phyloP scores from a whole-genome alignment of 768 basidiomycete genomes.

The Leucocoprinus birnbaumii region DNA sequence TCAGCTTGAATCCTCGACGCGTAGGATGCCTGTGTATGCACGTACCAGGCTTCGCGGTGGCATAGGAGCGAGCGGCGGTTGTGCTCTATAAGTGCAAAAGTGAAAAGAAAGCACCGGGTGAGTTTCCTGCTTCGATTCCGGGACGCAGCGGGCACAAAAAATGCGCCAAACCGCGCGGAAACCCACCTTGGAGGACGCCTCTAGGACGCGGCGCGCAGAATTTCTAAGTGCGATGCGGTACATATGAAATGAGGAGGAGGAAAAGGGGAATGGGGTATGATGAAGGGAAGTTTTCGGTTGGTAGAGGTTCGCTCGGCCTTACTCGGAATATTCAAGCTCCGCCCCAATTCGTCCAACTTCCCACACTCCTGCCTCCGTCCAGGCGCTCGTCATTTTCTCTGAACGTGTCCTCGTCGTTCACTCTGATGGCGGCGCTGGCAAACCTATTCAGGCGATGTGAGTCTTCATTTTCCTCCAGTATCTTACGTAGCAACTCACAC shows the following conservation, averaged over 20 bases:
- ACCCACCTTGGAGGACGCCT: constrained; percentile 62
- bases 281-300: constrained; percentile 43
- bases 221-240: constrained; percentile 86
- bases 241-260: constrained; percentile 53
- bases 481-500: background rate
- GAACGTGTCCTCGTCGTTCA: constrained; percentile 4
- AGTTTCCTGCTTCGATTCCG: constrained; percentile 10
- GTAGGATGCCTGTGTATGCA: constrained; percentile 14
- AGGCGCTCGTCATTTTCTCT: background rate
- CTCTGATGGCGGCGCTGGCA: constrained; percentile 25
- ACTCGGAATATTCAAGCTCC: constrained; percentile 46
- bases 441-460: constrained; percentile 28
- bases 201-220: constrained; percentile 74
- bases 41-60: constrained; percentile 96
- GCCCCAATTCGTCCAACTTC: constrained; percentile 22
- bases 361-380: background rate
- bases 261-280: constrained; percentile 39
- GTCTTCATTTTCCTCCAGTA: constrained; percentile 11
- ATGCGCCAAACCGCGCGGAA: background rate
- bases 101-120: constrained; percentile 22
- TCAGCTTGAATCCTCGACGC: constrained; percentile 15
- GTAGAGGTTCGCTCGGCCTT: constrained; percentile 35
- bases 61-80: constrained; percentile 79
- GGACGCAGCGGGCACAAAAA: constrained; percentile 1
- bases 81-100: constrained; percentile 31